Evolutionary conservation across 129 eudicot species (phyloP), one percentile per base, ranked within the genome.

Genomic region (Erigeron canadensis): DNA sequence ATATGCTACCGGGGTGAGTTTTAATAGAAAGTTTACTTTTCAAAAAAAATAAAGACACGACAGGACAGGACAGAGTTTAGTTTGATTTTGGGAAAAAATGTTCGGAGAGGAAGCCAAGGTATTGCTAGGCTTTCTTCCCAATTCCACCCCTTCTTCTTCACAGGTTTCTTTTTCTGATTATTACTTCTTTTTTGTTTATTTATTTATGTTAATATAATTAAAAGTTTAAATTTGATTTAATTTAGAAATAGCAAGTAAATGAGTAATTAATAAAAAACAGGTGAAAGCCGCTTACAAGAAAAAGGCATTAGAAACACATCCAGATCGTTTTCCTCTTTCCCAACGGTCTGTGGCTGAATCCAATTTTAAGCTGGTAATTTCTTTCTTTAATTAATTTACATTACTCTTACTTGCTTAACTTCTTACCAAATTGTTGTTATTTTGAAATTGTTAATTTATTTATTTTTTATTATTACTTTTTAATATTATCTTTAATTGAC

Each of bases 241-340:
- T n/a, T 16, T 5, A 7, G 2, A 15, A 51, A 16, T 10, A 6
- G 47, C 6, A 43, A 43, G 8, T 5, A 16, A 53, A 46, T 18
- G 6, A 43, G 8, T 5, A 16, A 53, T 55, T 18, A 45, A 45
- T 45, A 7, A 38, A 1, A 8, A 65, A 22, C 70, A 91, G 97
- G 90, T 91, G 42, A 91, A 91, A 84, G 86, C 79, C 71, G 97
- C 97, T 19, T 91, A 88, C 83, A 91, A 81, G 79, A 88, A 68
- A 74, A 84, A 80, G 61, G 97, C 82, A 15, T 91, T 83, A 92
- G 96, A 86, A 75, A 83, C 89, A 69, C 97, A 91, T 69, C 97
- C 97, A 5, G 97, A 91, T 81, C 93, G 93, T 47, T 88, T 91
- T 70, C 92, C 93, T 5, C 16, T 56, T 59, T 76, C 83, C 68